phyloP scores from a whole-genome alignment of 2,329 filamentous ascomycete species.

The Aureobasidium leucospermi region DNA sequence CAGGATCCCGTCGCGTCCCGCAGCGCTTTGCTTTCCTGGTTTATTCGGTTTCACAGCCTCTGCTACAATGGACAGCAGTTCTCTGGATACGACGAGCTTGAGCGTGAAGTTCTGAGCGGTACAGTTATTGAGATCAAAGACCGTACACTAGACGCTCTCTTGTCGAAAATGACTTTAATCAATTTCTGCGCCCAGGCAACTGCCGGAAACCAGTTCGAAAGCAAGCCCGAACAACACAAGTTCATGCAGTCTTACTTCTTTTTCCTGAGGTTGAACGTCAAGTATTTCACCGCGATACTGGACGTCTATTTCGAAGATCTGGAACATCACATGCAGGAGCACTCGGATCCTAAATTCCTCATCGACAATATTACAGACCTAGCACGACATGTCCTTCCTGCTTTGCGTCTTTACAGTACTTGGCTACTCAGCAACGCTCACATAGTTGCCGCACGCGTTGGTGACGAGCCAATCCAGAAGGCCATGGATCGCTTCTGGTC shows the following conservation, averaged over 20 bases:
- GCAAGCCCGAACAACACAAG: conserved; percentile 36
- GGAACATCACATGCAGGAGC: conserved; percentile 15
- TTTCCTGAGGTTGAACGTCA: conserved; percentile 69
- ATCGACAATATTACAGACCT: conserved; percentile 50
- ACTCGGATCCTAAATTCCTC: conserved; percentile 25
- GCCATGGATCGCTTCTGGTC: conserved; percentile 59
- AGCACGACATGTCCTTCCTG: conserved; percentile 55
- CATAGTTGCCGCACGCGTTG: conserved; percentile 47
- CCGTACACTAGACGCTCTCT: conserved; percentile 53
- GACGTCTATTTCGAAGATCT: conserved; percentile 56
- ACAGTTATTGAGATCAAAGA: conserved; percentile 66
- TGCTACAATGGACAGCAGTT: conserved; percentile 74
- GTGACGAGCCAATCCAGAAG: conserved; percentile 47
- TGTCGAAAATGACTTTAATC: conserved; percentile 75
- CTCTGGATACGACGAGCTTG: conserved; percentile 68
- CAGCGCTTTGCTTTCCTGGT: conserved; percentile 68
- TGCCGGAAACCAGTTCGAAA: conserved; percentile 53
- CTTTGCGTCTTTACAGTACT: conserved; percentile 59
- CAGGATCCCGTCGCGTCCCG: conserved; percentile 46
- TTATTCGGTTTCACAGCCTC: conserved; percentile 76
- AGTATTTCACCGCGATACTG: conserved; percentile 66
- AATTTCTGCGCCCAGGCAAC: conserved; percentile 80
- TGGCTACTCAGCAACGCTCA: conserved; percentile 55
- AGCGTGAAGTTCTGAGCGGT: conserved; percentile 76
- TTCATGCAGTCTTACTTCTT: conserved; percentile 45